A percentile compares a stretch with the other conserved stretches of the same genome.
These are phyloP conservation scores for Chlorella sorokiniana DNA, from an alignment of 139 green algal species.

Conservation along the genomic window DNA sequence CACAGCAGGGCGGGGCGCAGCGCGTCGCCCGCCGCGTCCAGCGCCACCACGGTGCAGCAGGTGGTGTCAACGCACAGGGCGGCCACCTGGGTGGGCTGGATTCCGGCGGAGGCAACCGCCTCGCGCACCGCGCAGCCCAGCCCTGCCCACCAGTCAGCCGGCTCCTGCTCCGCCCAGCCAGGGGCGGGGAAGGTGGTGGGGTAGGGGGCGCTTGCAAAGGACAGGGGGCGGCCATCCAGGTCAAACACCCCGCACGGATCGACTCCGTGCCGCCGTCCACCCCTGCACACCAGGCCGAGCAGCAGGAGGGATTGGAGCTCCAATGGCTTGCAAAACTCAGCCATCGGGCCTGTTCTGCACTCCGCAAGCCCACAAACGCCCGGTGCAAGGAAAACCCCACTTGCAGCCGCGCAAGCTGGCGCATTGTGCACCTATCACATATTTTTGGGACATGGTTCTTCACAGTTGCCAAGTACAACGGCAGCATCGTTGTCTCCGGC, in stretches of 20 bases:
- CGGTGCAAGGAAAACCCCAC: too few relatives aligned
- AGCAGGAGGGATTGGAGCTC: background rate
- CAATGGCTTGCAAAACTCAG: background rate
- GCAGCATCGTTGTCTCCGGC: background rate
- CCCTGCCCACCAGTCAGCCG: constrained; percentile 70
- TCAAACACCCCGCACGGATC: constrained; percentile 71
- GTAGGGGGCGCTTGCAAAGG: constrained; percentile 50
- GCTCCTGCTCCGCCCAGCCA: constrained; percentile 76
- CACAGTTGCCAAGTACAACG: background rate
- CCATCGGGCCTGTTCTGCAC: background rate
- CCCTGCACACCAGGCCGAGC: constrained; percentile 24
- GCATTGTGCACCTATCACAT: constrained; percentile 10
- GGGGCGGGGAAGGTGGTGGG: constrained; percentile 64
- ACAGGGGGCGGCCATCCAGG: constrained; percentile 48
- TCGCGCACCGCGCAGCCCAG: constrained; percentile 60
- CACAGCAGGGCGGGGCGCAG: constrained; percentile 78
- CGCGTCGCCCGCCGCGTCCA: constrained; percentile 54
- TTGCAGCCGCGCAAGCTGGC: background rate
- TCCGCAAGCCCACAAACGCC: too few relatives aligned
- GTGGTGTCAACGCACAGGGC: constrained; percentile 80
- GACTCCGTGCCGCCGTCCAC: constrained; percentile 82
- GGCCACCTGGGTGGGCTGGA: constrained; percentile 42
- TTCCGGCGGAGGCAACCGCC: constrained; percentile 40
- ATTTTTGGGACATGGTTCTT: background rate
- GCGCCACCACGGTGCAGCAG: constrained; percentile 81